A percentile compares a stretch with the other conserved stretches of the same genome.
These are phyloP conservation scores for Gossypium davidsonii DNA, from an alignment of 441 rosid genomes.

Conservation along the genomic window DNA sequence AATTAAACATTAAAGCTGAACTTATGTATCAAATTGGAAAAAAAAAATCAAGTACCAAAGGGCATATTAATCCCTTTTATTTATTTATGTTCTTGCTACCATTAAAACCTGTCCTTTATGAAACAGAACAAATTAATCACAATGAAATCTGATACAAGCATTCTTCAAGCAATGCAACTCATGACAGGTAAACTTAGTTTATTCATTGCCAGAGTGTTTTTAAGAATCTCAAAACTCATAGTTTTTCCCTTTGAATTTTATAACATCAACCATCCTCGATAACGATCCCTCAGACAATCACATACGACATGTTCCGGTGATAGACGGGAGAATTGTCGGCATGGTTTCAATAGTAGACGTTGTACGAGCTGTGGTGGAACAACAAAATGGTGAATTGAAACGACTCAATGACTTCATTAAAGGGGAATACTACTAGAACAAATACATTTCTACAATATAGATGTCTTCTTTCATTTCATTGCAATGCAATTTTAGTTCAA, in stretches of 20 bases:
- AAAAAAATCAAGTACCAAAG: no score
- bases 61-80: not conserved
- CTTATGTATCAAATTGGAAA: no score
- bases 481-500: not conserved
- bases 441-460: no score
- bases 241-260: not conserved
- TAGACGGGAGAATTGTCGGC: slow-evolving; percentile 75
- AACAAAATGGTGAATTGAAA: slow-evolving; percentile 63
- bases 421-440: slow-evolving; percentile 55
- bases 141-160: slow-evolving; percentile 61
- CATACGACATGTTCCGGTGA: slow-evolving; percentile 73
- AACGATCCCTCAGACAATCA: slow-evolving; percentile 39
- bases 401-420: slow-evolving; percentile 61
- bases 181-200: slow-evolving; percentile 57
- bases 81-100: not conserved
- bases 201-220: not conserved
- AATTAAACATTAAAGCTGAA: no score
- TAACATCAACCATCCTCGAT: not conserved
- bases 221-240: not conserved
- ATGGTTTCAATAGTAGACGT: slow-evolving; percentile 77
- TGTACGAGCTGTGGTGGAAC: slow-evolving; percentile 69
- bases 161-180: slow-evolving; percentile 79
- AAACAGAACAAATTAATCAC: slow-evolving; percentile 59
- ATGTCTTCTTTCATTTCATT: not conserved
- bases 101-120: not conserved